Evolutionary conservation across 805 yeast species (phyloP), one percentile per base, ranked within the genome.

Genomic region (Wickerhamiella cacticola): DNA sequence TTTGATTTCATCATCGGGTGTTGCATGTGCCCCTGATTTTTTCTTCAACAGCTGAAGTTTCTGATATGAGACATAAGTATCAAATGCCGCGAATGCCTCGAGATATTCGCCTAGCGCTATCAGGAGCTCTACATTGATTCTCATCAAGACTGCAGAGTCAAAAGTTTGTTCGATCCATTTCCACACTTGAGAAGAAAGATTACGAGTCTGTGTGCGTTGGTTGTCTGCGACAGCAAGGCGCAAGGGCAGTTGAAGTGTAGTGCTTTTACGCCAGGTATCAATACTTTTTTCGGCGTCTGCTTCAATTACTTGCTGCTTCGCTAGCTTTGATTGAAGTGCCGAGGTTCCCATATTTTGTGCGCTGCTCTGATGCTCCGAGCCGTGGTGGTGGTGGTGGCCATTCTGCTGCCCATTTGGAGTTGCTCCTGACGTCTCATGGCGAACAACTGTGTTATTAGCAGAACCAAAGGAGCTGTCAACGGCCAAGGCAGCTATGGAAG

Each of bases 41-140:
- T 44, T 48, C 36, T 56, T 55, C 24, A 56, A 41, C 39, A 59
- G 46, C 34, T 55, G 55, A 23, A 56, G 56, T 26, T 54, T 55
- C 48, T 63, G 65, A 39, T 60, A 56, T 9, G 54, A 56, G 21
- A 45, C 48, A 50, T 60, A 65, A 1, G 63, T 57, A n/a, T 53
- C 49, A 50, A 65, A 64, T 0, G 63, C 58, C 6, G 64, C 62
- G 5, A 52, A 34, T 0, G 65, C 68, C 52, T 65, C 68, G 2
- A 40, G 50, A 21, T 51, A 52, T n/a, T 55, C 50, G 18, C 59
- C 59, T n/a, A 58, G 50, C 6, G 57, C 54, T 3, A 53, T 39
- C 6, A 63, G 52, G 8, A 62, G 50, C 47, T 56, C 57, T 15
- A 59, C 48, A 33, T 53, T 54, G 38, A 59, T 52, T 5, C 68